Base-by-base conservation (phyloP, 768 basidiomycete genomes). In the Fomitopsis serialis region DNA sequence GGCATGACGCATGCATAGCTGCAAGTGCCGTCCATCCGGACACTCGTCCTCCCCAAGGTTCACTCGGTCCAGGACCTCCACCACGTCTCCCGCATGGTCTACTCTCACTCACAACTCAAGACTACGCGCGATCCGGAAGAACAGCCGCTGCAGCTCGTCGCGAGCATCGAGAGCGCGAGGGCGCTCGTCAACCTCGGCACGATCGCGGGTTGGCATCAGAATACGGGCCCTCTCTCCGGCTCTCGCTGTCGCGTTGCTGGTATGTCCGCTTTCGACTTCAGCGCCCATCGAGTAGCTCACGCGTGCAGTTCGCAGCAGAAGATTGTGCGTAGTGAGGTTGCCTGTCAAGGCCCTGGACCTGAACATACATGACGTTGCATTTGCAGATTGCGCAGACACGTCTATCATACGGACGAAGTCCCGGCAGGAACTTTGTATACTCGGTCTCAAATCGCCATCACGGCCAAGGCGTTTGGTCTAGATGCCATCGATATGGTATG, bases 401-500 rank as follows among this genome's bases (percentile, higher is more conserved):
- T 82, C 82, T 5, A 85, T 97, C 49, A 78, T 87, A 32, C 83
- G 95, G 24, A 86, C 94, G 6, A 60, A 74, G 6, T 84, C 87
- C 8, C 80, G 89, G 25, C 74, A 73, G 40, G 95, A 97, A 65
- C 71, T 98, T 75, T 94, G 6, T 92, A 81, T 59, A 85, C 93
- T 8, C 84, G 95, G 12, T 92, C 91, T 1, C 80, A 84, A 53
- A 80, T 96, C 44, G 89, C 88, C 10, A 78, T 87, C 43, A 80
- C 82, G 0, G 92, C 95, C 6, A 92, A 87, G 63, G 89, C 93
- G 3, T 92, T 86, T 61, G 81, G 80, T 0, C 73, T 97, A 8
- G 81, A 86, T 21, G 89, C 93, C 2, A 90, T 98, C 61, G 95
- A 98, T 67, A 89, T 97, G 89, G 95, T 88, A 21, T 21, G n/a